These are phyloP conservation scores for Ceratocystis albifundus DNA, from an alignment of 2,329 filamentous ascomycete genomes.

Conservation along the genomic window DNA sequence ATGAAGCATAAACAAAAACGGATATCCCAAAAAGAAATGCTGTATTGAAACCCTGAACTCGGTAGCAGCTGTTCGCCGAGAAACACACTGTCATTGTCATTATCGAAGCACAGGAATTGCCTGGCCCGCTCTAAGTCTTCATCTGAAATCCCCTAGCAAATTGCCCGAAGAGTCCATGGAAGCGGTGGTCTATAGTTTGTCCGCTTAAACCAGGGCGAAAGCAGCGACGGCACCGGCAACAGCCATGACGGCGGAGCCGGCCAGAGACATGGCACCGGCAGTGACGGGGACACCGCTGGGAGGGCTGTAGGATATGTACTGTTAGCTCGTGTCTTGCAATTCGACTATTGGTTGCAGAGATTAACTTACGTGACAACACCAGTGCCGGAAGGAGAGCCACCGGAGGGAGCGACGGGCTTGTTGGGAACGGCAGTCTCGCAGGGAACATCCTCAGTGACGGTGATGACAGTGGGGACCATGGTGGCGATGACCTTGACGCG, in stretches of 20 bases:
- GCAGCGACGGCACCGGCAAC: constrained; percentile 44
- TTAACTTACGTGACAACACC: constrained; percentile 34
- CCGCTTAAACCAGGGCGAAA: constrained; percentile 43
- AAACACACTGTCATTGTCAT: constrained; percentile 23
- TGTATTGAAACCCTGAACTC: constrained; percentile 23
- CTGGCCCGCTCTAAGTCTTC: constrained; percentile 18
- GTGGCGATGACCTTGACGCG: constrained; percentile 43
- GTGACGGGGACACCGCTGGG: constrained; percentile 33
- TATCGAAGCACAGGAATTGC: constrained; percentile 22
- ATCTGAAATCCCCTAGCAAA: neutral
- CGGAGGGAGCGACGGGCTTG: constrained; percentile 27
- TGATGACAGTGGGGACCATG: constrained; percentile 42
- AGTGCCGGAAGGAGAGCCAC: constrained; percentile 33
- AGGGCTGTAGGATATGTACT: constrained; percentile 25
- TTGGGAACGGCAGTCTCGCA: constrained; percentile 31
- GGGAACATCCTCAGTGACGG: constrained; percentile 34
- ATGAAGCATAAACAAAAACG: constrained; percentile 21
- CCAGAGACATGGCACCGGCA: constrained; percentile 43
- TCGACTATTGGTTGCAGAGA: no score
- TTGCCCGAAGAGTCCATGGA: neutral
- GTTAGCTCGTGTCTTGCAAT: constrained; percentile 17
- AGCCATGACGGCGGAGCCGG: constrained; percentile 44
- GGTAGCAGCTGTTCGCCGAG: constrained; percentile 16
- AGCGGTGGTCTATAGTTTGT: constrained; percentile 22
- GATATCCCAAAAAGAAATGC: constrained; percentile 23